These are phyloP conservation scores for Stagonosporopsis tanaceti DNA, from an alignment of 2,329 filamentous ascomycete genomes.

Conservation along the genomic window DNA sequence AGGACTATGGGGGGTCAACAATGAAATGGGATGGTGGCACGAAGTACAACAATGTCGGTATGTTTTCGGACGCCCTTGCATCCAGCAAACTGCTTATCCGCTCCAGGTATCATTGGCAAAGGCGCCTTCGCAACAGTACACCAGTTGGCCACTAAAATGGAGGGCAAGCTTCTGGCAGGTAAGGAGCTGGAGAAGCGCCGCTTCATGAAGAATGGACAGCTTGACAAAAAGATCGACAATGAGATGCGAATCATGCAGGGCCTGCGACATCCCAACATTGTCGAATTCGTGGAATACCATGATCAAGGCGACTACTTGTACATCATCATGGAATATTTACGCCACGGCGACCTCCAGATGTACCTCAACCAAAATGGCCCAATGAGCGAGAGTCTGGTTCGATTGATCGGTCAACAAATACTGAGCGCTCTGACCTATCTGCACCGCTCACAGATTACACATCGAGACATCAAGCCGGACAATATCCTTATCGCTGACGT, in stretches of 20 bases:
- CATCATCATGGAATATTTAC: conserved; percentile 96
- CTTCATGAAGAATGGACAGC: conserved; percentile 89
- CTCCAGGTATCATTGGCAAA: conserved; percentile 76
- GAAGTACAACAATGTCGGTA: conserved; percentile 78
- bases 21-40: conserved; percentile 83
- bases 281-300: conserved; percentile 88
- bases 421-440: conserved; percentile 85
- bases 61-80: conserved; percentile 1
- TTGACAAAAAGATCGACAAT: conserved; percentile 93
- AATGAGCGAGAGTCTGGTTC: conserved; percentile 73
- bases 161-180: conserved; percentile 84
- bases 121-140: conserved; percentile 96
- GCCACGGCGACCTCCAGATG: conserved; percentile 81
- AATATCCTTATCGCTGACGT: conserved; percentile 86
- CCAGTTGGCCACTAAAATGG: conserved; percentile 83
- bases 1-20: conserved; percentile 56
- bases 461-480: conserved; percentile 98
- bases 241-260: conserved; percentile 96
- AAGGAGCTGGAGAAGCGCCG: conserved; percentile 94
- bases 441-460: conserved; percentile 87
- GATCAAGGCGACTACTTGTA: conserved; percentile 83
- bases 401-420: conserved; percentile 77
- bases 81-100: conserved; percentile 6
- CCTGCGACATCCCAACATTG: conserved; percentile 86
- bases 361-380: conserved; percentile 69